Percentiles rank a stretch among this genome's conserved stretches.
phyloP scores from a whole-genome alignment of 2,329 filamentous ascomycete species.

The Sordariomycetes sp. region DNA sequence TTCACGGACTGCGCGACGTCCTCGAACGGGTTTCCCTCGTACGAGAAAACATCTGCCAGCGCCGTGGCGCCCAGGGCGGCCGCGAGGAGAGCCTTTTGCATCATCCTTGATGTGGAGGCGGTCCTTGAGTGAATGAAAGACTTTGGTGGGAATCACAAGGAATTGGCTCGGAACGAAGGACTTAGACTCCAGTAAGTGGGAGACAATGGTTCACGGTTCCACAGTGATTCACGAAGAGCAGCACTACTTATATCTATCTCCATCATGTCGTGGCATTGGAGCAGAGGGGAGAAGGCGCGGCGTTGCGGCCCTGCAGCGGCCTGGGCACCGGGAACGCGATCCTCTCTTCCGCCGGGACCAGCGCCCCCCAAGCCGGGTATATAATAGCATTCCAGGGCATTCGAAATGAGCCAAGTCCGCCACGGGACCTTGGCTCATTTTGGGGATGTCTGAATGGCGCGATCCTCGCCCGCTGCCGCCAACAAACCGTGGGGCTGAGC shows the following conservation, averaged over 20 bases:
- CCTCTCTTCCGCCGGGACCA: background rate
- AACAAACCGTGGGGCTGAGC: background rate
- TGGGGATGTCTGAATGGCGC: background rate
- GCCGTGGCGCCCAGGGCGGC: conserved; percentile 1
- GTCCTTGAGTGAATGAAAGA: background rate
- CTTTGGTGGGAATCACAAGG: background rate
- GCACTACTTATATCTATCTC: background rate
- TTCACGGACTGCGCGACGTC: conserved; percentile 42
- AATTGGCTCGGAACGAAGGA: background rate
- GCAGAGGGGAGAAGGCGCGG: background rate
- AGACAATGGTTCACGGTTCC: background rate
- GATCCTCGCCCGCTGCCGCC: background rate
- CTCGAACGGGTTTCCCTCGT: conserved; percentile 40
- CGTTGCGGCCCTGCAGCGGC: too few relatives aligned
- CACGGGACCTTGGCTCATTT: background rate
- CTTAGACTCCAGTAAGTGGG: background rate
- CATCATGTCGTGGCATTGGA: background rate
- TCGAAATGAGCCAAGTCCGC: background rate
- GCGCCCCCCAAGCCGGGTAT: background rate
- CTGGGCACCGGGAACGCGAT: background rate
- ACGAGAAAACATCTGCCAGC: conserved; percentile 20
- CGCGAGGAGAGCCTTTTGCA: conserved; percentile 1
- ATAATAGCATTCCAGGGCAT: background rate
- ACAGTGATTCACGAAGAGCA: background rate
- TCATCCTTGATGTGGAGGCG: background rate